These are phyloP conservation scores for Lactarius hengduanensis DNA, from an alignment of 768 basidiomycete species.

Conservation along the genomic window DNA sequence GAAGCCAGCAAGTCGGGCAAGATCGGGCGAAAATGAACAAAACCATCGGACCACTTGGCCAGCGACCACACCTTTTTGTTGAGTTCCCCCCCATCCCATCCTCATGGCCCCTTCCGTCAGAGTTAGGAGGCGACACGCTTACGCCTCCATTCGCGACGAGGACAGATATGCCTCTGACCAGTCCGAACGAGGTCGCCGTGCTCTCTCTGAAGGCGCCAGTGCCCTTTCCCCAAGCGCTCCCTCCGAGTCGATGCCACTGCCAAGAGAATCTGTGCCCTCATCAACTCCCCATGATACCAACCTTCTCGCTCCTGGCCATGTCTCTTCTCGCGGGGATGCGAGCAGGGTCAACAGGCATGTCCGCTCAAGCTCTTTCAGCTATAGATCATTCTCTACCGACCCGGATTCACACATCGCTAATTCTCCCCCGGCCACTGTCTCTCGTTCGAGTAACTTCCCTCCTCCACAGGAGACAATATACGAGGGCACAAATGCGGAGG, in stretches of 20 bases:
- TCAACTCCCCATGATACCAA: background rate
- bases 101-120: constrained; percentile 24
- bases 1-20: constrained; percentile 1
- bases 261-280: background rate
- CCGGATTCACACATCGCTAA: constrained; percentile 4
- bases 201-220: background rate
- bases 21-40: background rate
- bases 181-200: constrained; percentile 2
- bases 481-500: constrained; percentile 29
- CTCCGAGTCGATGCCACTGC: background rate
- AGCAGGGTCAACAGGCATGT: constrained; percentile 20
- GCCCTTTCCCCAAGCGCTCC: background rate
- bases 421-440: constrained; percentile 2
- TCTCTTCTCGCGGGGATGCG: background rate
- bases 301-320: background rate
- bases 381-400: constrained; percentile 21
- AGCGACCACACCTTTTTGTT: background rate
- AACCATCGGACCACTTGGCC: background rate
- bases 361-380: constrained; percentile 13
- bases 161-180: constrained; percentile 6
- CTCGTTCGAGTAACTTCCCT: constrained; percentile 1
- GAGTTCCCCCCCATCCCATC: background rate
- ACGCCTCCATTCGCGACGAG: constrained; percentile 22
- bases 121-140: constrained; percentile 21
- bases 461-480: constrained; percentile 4